Conservation (phyloP, 2,329 filamentous ascomycete genomes). For the Trichoderma harzianum region DNA sequence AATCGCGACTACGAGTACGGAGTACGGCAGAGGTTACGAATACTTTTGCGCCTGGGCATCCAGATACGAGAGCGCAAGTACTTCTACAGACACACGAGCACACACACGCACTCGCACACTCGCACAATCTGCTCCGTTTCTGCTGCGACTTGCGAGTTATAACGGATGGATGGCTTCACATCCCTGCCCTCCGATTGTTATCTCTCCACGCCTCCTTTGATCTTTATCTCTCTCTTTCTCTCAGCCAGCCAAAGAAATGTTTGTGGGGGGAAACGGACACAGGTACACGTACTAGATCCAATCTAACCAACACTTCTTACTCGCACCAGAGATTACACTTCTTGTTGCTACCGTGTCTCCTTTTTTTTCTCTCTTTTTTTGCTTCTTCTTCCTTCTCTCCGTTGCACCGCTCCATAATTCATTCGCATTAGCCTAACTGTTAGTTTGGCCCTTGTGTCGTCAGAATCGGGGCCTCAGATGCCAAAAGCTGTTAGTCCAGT, state of each 20-base stretch:
- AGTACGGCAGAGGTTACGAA: neutral
- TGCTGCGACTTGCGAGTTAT: neutral
- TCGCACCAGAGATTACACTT: neutral
- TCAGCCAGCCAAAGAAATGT: neutral
- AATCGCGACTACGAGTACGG: constrained; percentile 16
- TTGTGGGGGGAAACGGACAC: neutral
- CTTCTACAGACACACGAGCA: neutral
- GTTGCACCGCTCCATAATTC: neutral
- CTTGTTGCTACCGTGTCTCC: neutral
- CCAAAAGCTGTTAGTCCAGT: neutral
- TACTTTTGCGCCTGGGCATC: neutral
- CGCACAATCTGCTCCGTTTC: neutral
- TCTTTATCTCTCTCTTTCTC: neutral
- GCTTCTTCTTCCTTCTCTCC: neutral
- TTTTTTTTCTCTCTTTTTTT: neutral
- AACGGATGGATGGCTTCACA: neutral
- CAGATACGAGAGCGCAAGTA: neutral
- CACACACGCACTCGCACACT: neutral
- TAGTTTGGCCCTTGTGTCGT: neutral
- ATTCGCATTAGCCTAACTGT: neutral
- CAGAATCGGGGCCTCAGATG: neutral
- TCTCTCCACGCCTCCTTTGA: neutral
- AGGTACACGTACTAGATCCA: neutral
- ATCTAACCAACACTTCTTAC: neutral
- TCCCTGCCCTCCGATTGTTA: neutral